phyloP scores from a whole-genome alignment of 331 rosid genomes.

The Acacia concinna region DNA sequence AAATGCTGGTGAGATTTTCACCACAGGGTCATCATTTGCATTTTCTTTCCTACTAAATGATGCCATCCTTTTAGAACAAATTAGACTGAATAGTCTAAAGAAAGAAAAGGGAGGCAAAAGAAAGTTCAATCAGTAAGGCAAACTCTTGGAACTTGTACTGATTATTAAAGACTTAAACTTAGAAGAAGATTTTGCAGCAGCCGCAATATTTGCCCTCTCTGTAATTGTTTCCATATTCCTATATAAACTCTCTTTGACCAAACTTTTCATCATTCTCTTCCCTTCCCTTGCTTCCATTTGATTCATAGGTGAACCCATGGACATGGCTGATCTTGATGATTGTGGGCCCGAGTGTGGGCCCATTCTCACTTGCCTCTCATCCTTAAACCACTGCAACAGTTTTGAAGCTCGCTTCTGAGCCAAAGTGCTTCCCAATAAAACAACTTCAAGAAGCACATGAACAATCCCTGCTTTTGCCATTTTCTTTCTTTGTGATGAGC shows the following conservation, averaged over 20 bases:
- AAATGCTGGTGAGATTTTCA: slow-evolving; percentile 2
- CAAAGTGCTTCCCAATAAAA: slow-evolving; percentile 70
- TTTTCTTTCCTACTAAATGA: slow-evolving; percentile 9
- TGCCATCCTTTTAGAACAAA: not conserved
- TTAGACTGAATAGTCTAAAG: not conserved
- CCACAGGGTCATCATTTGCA: slow-evolving; percentile 15
- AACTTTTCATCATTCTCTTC: slow-evolving; percentile 84
- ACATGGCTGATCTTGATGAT: slow-evolving; percentile 49
- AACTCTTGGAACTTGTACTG: slow-evolving; percentile 91
- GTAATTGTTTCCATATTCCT: slow-evolving; percentile 87
- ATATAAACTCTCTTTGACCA: slow-evolving; percentile 79
- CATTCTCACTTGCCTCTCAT: slow-evolving; percentile 75
- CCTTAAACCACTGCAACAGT: slow-evolving; percentile 83
- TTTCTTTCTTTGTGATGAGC: slow-evolving; percentile 74
- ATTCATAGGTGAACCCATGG: slow-evolving; percentile 66
- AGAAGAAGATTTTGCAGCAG: slow-evolving; percentile 47
- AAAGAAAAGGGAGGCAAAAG: not conserved
- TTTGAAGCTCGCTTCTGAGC: slow-evolving; percentile 89
- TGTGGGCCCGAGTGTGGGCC: slow-evolving; percentile 96
- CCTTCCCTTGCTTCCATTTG: slow-evolving; percentile 63
- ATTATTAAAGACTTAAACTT: slow-evolving; percentile 68
- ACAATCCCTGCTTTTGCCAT: slow-evolving; percentile 79
- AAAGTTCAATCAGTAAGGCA: slow-evolving; percentile 57
- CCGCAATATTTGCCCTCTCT: slow-evolving; percentile 58
- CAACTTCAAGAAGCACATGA: slow-evolving; percentile 71